Percentiles rank a stretch among this genome's conserved stretches.
phyloP scores from a whole-genome alignment of 108 stramenopile species.

The Aurantiochytrium sp. region DNA sequence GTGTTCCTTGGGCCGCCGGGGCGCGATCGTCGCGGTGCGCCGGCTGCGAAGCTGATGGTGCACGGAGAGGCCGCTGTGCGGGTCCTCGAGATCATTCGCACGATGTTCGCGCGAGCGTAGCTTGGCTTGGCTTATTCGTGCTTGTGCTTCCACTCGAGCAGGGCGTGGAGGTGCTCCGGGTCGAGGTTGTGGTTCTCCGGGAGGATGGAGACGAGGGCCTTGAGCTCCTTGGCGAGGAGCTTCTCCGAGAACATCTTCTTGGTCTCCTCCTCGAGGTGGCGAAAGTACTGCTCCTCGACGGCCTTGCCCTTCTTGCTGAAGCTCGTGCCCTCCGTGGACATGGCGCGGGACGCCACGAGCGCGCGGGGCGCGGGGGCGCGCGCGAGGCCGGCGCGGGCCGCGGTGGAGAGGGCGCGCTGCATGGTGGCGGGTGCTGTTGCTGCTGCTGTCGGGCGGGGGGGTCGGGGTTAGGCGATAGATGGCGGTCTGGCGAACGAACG shows the following conservation, averaged over 20 bases:
- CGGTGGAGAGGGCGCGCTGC: background rate
- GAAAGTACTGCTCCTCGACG: constrained; percentile 26
- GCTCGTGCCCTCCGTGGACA: background rate
- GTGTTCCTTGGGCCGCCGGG: no score
- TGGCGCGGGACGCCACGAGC: background rate
- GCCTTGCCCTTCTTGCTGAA: background rate
- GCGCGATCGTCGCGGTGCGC: background rate
- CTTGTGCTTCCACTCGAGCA: constrained; percentile 25
- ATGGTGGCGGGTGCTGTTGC: background rate
- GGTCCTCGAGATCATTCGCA: no score
- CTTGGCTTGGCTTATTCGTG: background rate
- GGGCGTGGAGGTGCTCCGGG: background rate
- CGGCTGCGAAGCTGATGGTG: no score
- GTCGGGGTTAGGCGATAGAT: background rate
- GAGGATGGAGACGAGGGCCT: constrained; percentile 1
- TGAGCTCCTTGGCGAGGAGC: background rate
- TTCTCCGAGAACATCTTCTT: background rate
- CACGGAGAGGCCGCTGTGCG: no score
- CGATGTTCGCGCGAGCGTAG: background rate
- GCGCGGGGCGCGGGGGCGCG: background rate
- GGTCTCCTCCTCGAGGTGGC: background rate
- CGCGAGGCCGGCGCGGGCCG: background rate
- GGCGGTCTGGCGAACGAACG: no score
- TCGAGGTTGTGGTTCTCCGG: constrained; percentile 8
- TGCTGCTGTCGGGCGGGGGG: no score